Percentiles rank a stretch among this genome's conserved stretches.
These are phyloP conservation scores for Pigoraptor vietnamica DNA, from an alignment of 78 protist species.

Conservation along the genomic window DNA sequence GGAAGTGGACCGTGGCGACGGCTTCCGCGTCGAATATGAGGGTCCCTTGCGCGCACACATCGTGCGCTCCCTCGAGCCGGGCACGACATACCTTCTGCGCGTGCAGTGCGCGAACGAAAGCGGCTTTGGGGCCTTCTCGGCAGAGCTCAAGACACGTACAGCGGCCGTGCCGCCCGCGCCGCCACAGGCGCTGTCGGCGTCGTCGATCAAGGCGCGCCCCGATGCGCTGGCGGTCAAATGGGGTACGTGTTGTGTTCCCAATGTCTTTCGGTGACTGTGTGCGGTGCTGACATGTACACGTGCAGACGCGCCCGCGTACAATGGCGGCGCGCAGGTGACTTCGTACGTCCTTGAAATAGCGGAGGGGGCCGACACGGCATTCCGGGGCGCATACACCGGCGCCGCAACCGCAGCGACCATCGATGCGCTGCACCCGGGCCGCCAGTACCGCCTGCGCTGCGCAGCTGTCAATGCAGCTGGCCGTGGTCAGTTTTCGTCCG, in stretches of 20 bases:
- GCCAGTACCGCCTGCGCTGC: neutral
- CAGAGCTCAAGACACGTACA: neutral
- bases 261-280: too few species aligned
- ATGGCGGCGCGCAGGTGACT: neutral
- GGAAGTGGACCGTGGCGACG: neutral
- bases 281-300: too few species aligned
- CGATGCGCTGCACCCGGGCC: neutral
- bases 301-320: neutral
- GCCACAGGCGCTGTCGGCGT: neutral
- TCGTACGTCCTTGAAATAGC: neutral
- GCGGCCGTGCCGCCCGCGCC: neutral
- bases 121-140: neutral
- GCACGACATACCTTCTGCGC: neutral
- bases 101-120: neutral
- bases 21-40: neutral
- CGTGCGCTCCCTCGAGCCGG: neutral
- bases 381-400: neutral
- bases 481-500: neutral
- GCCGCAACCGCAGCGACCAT: neutral
- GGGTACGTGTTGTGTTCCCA: neutral
- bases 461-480: neutral
- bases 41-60: neutral
- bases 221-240: neutral
- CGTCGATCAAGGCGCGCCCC: neutral
- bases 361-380: neutral